Evolutionary conservation across 78 protist species (phyloP).

Genomic region (Dictyostelium citrinum): DNA sequence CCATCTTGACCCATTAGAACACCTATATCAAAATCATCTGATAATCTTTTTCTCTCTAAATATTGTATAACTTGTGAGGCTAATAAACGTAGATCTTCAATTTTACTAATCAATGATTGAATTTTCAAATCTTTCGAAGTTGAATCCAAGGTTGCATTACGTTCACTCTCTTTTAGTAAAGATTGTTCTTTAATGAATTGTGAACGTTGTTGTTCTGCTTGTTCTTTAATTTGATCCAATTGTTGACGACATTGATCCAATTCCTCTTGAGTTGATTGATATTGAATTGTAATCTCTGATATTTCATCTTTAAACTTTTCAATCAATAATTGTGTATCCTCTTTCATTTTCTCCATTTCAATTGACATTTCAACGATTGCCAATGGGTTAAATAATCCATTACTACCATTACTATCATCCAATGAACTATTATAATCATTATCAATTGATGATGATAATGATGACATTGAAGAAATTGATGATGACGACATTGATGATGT

Average conservation of each 20-base stretch:
- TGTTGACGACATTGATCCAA: neutral
- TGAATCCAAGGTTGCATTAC: neutral
- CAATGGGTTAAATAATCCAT: conserved; percentile 45
- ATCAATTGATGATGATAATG: neutral
- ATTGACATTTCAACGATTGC: conserved; percentile 52
- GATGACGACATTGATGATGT: neutral
- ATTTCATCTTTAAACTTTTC: conserved; percentile 67
- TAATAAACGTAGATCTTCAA: conserved; percentile 28
- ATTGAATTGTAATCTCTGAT: conserved; percentile 46
- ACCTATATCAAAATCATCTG: conserved; percentile 34
- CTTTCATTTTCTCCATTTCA: conserved; percentile 50
- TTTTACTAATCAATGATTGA: neutral
- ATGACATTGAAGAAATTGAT: neutral
- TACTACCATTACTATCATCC: neutral
- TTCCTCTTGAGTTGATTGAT: conserved; percentile 8
- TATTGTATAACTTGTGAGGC: conserved; percentile 53
- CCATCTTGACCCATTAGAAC: neutral
- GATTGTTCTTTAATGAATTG: conserved; percentile 22
- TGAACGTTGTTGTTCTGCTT: neutral
- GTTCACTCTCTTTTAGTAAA: conserved; percentile 2
- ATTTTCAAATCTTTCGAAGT: neutral
- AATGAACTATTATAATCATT: neutral
- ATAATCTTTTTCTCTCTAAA: conserved; percentile 27
- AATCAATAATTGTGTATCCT: conserved; percentile 26
- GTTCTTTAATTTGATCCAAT: conserved; percentile 5